Base-by-base conservation (phyloP, 2,329 filamentous ascomycete genomes). In the Cladosporium sp. region DNA sequence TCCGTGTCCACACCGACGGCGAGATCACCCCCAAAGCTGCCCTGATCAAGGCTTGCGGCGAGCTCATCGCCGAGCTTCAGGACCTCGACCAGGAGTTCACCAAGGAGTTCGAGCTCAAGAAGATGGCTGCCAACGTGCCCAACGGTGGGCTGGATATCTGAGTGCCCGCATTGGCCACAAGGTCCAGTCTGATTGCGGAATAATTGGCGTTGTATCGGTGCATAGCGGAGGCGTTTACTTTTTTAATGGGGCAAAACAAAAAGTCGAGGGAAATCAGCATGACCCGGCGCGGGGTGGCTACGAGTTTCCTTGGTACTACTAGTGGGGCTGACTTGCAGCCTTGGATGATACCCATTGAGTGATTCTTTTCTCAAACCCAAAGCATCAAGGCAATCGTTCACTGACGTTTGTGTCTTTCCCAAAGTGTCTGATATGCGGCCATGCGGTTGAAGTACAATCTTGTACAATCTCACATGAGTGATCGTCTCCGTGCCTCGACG, bases 1-100 rank as follows among this genome's bases (percentile, higher is more conserved):
- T 98, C 53, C 88, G 93, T 51, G 80, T 98, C 52, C 90, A 95
- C 71, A 98, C 93, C 4, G 89, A 97, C 66, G 93, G 93, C 53
- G 80, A 80, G 19, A 79, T 95, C 56, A 86, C 86, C 1, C 90
- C 93, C n/a, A 91, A 91, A 59, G 88, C 95, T 60, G 90, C 91
- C 1, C 77, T 98, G 35, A 76, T 93, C 49, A 79, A 84, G 45
- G 84, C 86, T 36, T 95, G 88, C 72, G 83, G 86, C 68, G 85
- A 90, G 58, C 78, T 96, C 39, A 86, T 98, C 55, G 79, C 83
- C 52, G 85, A 94, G 57, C 80, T 95, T 49, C 85, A 85, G 50
- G 84, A 83, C 57, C 75, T 98, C 52, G 86, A 86, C 55, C 83
- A 88, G 57, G 88, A 94, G 65, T 95, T 97, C 68, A 95, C 88